Conservation (phyloP, 441 rosid genomes). For the Populus trichocarpa region DNA sequence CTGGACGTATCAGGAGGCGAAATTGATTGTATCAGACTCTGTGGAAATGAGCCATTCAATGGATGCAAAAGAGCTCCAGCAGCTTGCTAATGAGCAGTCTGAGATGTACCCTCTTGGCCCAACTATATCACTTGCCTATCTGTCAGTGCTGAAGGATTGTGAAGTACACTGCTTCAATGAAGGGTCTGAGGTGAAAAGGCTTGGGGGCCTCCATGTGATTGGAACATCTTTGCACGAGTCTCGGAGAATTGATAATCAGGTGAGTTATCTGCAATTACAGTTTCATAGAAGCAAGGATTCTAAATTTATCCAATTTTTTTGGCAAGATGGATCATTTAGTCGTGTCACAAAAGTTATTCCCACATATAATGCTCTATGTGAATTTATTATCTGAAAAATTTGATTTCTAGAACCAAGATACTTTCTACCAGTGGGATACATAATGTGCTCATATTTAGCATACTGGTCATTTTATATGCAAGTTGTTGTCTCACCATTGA, state of each 20-base stretch:
- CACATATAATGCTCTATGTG: neutral
- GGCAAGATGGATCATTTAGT: neutral
- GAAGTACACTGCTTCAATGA: conserved; percentile 81
- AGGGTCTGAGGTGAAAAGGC: conserved; percentile 91
- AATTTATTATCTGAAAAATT: neutral
- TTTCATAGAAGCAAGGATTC: neutral
- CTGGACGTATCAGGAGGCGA: conserved; percentile 77
- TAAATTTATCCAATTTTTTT: conserved; percentile 8
- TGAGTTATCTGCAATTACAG: conserved; percentile 22
- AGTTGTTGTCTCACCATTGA: neutral
- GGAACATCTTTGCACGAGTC: conserved; percentile 98
- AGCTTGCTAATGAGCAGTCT: conserved; percentile 73
- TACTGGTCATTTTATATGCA: neutral
- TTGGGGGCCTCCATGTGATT: conserved; percentile 96
- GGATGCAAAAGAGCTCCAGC: conserved; percentile 55
- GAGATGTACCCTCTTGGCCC: conserved; percentile 95
- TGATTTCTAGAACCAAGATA: neutral
- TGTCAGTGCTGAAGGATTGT: conserved; percentile 83
- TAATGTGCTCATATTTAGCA: neutral
- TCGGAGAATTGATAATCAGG: conserved; percentile 98
- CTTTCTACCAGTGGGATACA: neutral
- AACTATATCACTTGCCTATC: conserved; percentile 78
- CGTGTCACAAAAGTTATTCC: neutral
- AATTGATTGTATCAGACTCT: conserved; percentile 65
- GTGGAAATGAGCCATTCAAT: conserved; percentile 80